phyloP scores from a whole-genome alignment of 1,139 yeast genomes.

The Debaryomyces subglobosus region DNA sequence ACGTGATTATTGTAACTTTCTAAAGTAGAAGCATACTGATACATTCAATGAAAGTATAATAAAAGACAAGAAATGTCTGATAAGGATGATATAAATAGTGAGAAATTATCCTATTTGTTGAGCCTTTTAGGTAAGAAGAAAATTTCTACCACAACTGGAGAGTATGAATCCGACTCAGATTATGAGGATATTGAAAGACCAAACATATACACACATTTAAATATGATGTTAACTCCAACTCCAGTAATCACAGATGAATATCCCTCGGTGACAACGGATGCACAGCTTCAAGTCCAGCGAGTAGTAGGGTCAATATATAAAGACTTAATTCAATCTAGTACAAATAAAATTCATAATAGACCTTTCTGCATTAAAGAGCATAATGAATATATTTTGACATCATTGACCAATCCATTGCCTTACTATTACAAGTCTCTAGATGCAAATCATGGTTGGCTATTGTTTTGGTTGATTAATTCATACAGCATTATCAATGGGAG shows the following conservation, averaged over 20 bases:
- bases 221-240: slow-evolving; percentile 18
- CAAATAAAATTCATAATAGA: slow-evolving; percentile 20
- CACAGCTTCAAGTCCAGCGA: slow-evolving; percentile 46
- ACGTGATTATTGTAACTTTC: slow-evolving; percentile 4
- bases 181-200: slow-evolving; percentile 9
- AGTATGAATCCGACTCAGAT: slow-evolving; percentile 15
- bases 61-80: slow-evolving; percentile 1
- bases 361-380: slow-evolving; percentile 23
- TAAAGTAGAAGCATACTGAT: neutral
- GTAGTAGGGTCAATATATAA: slow-evolving; percentile 30
- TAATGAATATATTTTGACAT: slow-evolving; percentile 20
- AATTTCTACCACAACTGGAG: slow-evolving; percentile 2
- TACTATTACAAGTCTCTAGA: slow-evolving; percentile 56
- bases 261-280: slow-evolving; percentile 37
- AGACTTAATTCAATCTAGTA: slow-evolving; percentile 30
- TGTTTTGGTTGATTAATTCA: slow-evolving; percentile 81
- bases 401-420: slow-evolving; percentile 53
- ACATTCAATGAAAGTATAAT: neutral
- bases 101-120: slow-evolving; percentile 20
- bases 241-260: slow-evolving; percentile 21
- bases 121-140: slow-evolving; percentile 19
- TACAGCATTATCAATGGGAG: slow-evolving; percentile 10
- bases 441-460: slow-evolving; percentile 89
- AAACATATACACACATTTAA: slow-evolving; percentile 3
- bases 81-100: slow-evolving; percentile 10